Percentiles rank a stretch among this genome's conserved stretches.
Evolutionary conservation across 2,329 filamentous ascomycete genomes (phyloP).

Genomic region (Pseudogymnoascus sp.): DNA sequence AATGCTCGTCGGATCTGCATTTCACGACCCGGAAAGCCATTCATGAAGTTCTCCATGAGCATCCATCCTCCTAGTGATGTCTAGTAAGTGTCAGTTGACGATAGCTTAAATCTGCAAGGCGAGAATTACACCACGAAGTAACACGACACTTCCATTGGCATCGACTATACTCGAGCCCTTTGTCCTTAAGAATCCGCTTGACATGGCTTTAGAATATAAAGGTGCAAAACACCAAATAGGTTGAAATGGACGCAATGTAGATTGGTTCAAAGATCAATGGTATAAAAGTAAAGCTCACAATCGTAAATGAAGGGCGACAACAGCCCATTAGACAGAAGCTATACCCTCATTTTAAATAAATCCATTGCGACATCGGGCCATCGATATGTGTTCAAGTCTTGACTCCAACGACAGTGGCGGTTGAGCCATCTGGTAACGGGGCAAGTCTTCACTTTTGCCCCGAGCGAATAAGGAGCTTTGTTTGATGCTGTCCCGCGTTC

Average conservation of each 20-base stretch:
- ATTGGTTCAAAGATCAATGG: neutral
- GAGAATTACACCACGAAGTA: constrained; percentile 26
- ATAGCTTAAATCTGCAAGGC: constrained; percentile 12
- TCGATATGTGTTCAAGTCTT: neutral
- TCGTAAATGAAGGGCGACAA: neutral
- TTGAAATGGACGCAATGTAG: neutral
- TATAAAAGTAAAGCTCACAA: neutral
- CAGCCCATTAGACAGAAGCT: neutral
- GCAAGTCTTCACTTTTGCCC: neutral
- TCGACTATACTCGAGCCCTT: constrained; percentile 34
- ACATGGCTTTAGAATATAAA: neutral
- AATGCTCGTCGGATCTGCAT: constrained; percentile 46
- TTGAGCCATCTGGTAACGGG: neutral
- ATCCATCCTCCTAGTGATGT: constrained; percentile 29
- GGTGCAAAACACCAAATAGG: neutral
- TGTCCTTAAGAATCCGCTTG: constrained; percentile 29
- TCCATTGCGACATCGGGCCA: neutral
- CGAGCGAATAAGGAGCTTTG: neutral
- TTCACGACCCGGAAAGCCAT: constrained; percentile 53
- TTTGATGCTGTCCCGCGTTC: neutral
- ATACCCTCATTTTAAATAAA: neutral
- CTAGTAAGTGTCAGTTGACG: constrained; percentile 25
- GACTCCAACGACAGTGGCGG: neutral
- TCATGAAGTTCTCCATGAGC: constrained; percentile 55
- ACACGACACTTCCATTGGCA: constrained; percentile 29